phyloP scores from a whole-genome alignment of 768 basidiomycete species.

The Kwoniella mangroviensis region DNA sequence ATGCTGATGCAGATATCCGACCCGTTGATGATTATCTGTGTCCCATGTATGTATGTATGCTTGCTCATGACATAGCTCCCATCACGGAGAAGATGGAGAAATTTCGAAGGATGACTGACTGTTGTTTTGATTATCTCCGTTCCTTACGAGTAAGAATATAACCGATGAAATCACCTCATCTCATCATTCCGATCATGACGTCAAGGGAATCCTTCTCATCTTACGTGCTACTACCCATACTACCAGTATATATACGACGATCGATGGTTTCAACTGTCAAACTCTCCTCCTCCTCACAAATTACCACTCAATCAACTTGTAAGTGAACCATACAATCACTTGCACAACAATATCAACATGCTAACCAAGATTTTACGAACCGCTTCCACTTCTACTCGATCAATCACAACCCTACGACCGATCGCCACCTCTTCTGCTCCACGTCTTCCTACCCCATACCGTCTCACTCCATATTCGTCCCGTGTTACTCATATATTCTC shows the following conservation, averaged over 20 bases:
- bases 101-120: no score
- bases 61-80: no score
- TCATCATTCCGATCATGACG: not conserved
- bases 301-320: not conserved
- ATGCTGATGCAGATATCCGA: not conserved
- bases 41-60: no score
- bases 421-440: not conserved
- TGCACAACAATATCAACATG: not conserved
- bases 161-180: not conserved
- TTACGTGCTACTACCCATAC: not conserved
- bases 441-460: not conserved
- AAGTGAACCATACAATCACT: not conserved
- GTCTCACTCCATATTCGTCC: not conserved
- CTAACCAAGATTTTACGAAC: slow-evolving; percentile 6
- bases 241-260: not conserved
- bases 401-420: not conserved
- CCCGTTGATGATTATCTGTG: not conserved
- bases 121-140: not conserved
- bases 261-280: not conserved
- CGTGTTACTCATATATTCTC: not conserved
- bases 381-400: not conserved
- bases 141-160: not conserved
- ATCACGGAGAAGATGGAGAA: no score
- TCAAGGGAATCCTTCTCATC: not conserved
- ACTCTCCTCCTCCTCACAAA: not conserved